These are phyloP conservation scores for Nicotiana noctiflora DNA, from an alignment of 257 asterid species.

Conservation along the genomic window DNA sequence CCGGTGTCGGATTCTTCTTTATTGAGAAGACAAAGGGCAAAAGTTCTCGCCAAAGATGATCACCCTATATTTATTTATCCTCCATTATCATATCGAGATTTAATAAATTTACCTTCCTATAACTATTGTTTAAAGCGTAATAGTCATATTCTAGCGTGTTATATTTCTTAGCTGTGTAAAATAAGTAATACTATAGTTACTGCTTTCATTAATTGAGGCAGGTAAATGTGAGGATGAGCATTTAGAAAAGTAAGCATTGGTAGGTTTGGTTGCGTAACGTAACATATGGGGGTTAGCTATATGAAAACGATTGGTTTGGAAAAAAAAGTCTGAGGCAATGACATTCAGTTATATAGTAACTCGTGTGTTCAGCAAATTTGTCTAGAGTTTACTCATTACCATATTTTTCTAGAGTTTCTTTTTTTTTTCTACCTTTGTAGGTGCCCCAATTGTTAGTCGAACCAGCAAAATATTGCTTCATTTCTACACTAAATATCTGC, in stretches of 20 bases:
- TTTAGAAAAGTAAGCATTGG: background rate
- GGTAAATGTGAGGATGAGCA: background rate
- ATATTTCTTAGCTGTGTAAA: background rate
- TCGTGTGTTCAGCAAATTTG: background rate
- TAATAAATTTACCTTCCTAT: background rate
- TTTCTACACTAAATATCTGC: background rate
- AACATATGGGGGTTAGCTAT: background rate
- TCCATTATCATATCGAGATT: background rate
- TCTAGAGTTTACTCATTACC: background rate
- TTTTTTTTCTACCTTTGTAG: background rate
- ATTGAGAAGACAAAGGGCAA: slow-evolving; percentile 52
- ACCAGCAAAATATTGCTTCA: background rate
- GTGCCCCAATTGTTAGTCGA: background rate
- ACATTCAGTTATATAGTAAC: background rate
- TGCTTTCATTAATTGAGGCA: background rate
- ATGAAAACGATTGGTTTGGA: background rate
- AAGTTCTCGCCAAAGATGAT: slow-evolving; percentile 16
- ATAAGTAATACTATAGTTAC: background rate
- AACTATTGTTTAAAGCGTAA: background rate
- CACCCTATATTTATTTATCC: background rate
- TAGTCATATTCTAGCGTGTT: background rate
- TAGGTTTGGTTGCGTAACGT: background rate
- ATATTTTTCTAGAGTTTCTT: background rate
- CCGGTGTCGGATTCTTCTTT: slow-evolving; percentile 59
- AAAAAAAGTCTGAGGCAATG: background rate